phyloP scores from a whole-genome alignment of 2,329 filamentous ascomycete genomes.

The Pseudogymnoascus sp. region DNA sequence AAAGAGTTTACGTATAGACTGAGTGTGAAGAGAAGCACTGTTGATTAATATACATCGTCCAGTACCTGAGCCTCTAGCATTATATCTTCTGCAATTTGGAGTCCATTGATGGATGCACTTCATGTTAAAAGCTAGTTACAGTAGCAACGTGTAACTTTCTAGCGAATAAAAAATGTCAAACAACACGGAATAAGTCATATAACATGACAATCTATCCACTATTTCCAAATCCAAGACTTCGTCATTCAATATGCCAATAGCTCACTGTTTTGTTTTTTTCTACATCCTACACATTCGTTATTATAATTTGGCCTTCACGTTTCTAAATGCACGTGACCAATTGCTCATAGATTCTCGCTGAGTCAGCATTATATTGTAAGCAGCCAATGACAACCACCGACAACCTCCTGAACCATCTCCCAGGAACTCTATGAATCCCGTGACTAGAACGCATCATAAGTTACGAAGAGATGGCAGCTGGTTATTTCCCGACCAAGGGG shows the following conservation, averaged over 20 bases:
- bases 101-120: background rate
- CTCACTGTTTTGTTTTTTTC: background rate
- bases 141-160: background rate
- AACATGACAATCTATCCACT: background rate
- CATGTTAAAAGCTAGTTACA: background rate
- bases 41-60: conserved; percentile 6
- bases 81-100: background rate
- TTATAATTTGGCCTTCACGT: background rate
- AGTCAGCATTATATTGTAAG: background rate
- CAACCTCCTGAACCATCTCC: conserved; percentile 2
- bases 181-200: background rate
- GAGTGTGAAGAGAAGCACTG: conserved; percentile 5
- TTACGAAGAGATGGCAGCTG: conserved; percentile 21
- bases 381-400: background rate
- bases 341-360: background rate
- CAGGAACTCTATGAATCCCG: background rate
- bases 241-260: background rate
- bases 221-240: background rate
- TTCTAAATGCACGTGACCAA: background rate
- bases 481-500: conserved; percentile 24
- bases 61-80: background rate
- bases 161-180: background rate
- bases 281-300: background rate
- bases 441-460: background rate
- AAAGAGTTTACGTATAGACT: conserved; percentile 8